Conservation (phyloP, 1,139 yeast genomes). For the Candida sanyaensis region DNA sequence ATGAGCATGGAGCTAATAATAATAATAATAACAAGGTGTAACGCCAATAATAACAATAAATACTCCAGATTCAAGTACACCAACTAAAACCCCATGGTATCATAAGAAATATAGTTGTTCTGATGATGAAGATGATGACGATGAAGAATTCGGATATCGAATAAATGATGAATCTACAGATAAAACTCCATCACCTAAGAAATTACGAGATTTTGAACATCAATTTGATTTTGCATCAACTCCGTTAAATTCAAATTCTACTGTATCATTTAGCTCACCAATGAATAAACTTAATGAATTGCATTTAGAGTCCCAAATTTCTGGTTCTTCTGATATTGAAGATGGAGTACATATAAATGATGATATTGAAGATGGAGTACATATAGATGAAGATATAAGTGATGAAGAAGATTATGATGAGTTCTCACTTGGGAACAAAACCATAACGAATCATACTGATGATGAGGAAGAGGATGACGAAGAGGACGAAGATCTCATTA, state of each 20-base stretch:
- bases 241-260: conserved; percentile 26
- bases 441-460: conserved; percentile 15
- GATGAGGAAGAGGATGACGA: conserved; percentile 7
- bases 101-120: conserved; percentile 5
- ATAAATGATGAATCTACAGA: conserved; percentile 5
- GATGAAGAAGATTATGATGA: conserved; percentile 16
- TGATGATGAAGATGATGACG: conserved; percentile 4
- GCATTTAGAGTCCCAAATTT: conserved; percentile 20
- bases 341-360: conserved; percentile 8
- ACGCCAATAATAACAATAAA: background rate
- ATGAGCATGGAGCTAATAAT: background rate
- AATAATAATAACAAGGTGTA: background rate
- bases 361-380: too few relatives aligned
- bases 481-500: conserved; percentile 4
- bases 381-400: too few relatives aligned
- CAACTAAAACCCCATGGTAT: conserved; percentile 10
- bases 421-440: conserved; percentile 19
- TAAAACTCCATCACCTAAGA: conserved; percentile 16
- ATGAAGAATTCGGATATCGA: background rate
- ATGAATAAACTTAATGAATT: conserved; percentile 32
- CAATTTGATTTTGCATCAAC: conserved; percentile 31
- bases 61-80: conserved; percentile 3
- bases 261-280: conserved; percentile 39
- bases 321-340: conserved; percentile 3
- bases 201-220: background rate